These are phyloP conservation scores for Ophiocordyceps camponoti-leonardi DNA, from an alignment of 2,329 filamentous ascomycete species.

Conservation along the genomic window DNA sequence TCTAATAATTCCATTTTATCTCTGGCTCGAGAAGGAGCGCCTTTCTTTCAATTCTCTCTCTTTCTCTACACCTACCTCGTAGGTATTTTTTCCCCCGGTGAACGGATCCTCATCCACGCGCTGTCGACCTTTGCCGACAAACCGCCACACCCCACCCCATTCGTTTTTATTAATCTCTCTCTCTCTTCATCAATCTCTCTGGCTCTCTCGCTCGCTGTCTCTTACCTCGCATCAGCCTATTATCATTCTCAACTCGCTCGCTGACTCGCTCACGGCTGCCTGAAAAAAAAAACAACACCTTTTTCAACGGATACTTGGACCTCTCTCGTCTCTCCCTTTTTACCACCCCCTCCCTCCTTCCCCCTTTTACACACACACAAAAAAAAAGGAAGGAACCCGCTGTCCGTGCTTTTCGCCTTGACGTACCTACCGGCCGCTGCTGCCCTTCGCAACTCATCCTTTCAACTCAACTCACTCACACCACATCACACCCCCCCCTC, in stretches of 20 bases:
- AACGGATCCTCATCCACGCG: neutral
- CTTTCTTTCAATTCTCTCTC: neutral
- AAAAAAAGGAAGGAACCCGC: neutral
- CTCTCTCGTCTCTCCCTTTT: no score
- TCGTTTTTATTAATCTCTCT: no score
- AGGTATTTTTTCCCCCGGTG: no score
- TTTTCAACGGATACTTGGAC: no score
- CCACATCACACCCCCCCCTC: neutral
- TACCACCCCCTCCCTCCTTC: neutral
- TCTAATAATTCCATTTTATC: no score
- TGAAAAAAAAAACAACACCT: no score
- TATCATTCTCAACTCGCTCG: no score
- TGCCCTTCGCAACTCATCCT: neutral
- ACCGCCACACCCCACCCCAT: constrained; percentile 5
- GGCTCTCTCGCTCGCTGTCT: no score
- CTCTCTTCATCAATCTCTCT: no score
- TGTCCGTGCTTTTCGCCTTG: neutral
- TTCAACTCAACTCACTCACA: neutral
- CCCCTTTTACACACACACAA: neutral
- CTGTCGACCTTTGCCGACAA: neutral
- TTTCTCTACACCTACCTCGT: neutral
- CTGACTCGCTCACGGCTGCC: neutral
- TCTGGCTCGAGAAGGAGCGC: no score
- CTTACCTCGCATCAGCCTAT: neutral
- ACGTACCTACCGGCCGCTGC: neutral